Evolutionary conservation across 768 basidiomycete species (phyloP).

Genomic region (Amanita pallidorosea): DNA sequence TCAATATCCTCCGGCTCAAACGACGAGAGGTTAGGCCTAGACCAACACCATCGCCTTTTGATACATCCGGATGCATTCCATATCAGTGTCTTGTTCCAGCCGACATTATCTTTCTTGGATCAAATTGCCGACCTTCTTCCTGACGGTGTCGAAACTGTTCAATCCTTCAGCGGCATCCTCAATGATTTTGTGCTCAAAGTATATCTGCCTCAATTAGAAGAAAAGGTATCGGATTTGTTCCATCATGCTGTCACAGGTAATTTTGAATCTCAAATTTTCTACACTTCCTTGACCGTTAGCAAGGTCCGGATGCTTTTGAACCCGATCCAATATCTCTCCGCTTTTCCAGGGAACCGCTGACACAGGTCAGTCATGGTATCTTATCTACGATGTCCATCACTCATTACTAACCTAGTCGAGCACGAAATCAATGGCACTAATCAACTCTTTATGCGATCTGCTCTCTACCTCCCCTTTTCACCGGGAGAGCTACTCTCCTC

Average conservation of each 20-base stretch:
- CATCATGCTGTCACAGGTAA: conserved; percentile 75
- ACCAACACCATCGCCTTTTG: conserved; percentile 76
- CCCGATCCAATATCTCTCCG: conserved; percentile 60
- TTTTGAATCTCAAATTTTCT: not conserved
- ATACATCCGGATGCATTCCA: conserved; percentile 92
- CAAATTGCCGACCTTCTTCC: conserved; percentile 66
- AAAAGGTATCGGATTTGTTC: conserved; percentile 82
- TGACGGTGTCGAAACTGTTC: conserved; percentile 52
- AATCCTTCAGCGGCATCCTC: conserved; percentile 60
- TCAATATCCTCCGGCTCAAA: conserved; percentile 42
- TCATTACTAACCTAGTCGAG: conserved; percentile 41
- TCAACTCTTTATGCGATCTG: conserved; percentile 90
- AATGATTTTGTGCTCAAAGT: conserved; percentile 91
- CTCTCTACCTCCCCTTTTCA: conserved; percentile 89
- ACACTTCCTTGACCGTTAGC: not conserved
- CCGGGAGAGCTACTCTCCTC: conserved; percentile 85
- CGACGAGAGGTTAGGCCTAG: conserved; percentile 66
- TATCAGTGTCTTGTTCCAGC: conserved; percentile 89
- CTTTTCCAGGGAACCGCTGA: conserved; percentile 62
- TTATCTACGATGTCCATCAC: not conserved
- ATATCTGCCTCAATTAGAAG: conserved; percentile 91
- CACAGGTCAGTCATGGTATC: conserved; percentile 47
- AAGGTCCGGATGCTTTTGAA: conserved; percentile 81
- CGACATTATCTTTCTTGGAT: conserved; percentile 78
- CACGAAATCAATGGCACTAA: conserved; percentile 77